Evolutionary conservation across 805 yeast genomes (phyloP).

Genomic region (Sungouiozyma intestinalis): DNA sequence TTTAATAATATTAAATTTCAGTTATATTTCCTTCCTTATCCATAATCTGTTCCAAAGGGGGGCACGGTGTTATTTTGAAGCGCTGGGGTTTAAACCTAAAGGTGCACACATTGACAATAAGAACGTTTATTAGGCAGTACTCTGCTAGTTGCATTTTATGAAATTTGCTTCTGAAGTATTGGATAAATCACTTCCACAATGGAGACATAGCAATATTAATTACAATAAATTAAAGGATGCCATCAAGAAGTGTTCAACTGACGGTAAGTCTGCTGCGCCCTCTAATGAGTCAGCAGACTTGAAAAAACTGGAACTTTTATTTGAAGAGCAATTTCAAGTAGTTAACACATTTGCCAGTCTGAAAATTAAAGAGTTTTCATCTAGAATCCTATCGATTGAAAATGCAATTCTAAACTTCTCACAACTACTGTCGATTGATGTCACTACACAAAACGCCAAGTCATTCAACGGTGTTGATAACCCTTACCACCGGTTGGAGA

Average conservation of each 20-base stretch:
- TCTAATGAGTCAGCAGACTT: slow-evolving; percentile 5
- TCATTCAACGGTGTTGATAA: background rate
- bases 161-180: slow-evolving; percentile 75
- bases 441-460: background rate
- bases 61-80: too few relatives aligned
- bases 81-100: too few relatives aligned
- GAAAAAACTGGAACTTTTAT: slow-evolving; percentile 6
- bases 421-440: background rate
- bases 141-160: slow-evolving; percentile 39
- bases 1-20: too few relatives aligned
- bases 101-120: too few relatives aligned
- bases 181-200: slow-evolving; percentile 73
- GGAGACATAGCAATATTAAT: slow-evolving; percentile 77
- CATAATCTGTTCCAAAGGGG: too few relatives aligned
- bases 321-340: slow-evolving; percentile 18
- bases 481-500: background rate
- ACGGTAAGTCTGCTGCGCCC: background rate
- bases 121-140: too few relatives aligned
- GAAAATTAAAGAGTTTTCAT: slow-evolving; percentile 24
- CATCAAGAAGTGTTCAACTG: slow-evolving; percentile 34
- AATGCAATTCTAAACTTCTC: slow-evolving; percentile 14
- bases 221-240: slow-evolving; percentile 65
- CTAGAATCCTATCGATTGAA: slow-evolving; percentile 21
- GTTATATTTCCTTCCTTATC: too few relatives aligned
- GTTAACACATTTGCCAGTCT: slow-evolving; percentile 21